phyloP scores from a whole-genome alignment of 768 basidiomycete genomes.

The Boletus rubropictus region DNA sequence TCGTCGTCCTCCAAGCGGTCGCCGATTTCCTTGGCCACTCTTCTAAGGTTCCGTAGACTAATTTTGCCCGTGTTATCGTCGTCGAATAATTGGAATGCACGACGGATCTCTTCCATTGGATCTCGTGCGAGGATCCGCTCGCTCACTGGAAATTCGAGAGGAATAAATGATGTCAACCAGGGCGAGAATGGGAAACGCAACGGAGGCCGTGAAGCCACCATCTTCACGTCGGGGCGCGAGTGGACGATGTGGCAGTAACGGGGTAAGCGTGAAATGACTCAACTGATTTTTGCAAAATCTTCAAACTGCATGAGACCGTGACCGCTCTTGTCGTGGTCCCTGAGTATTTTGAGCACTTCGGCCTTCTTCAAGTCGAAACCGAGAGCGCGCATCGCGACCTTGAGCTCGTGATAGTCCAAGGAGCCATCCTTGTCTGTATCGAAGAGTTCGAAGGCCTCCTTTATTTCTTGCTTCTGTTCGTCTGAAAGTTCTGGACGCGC shows the following conservation, averaged over 20 bases:
- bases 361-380: constrained; percentile 99
- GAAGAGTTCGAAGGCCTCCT: constrained; percentile 98
- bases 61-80: constrained; percentile 96
- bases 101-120: constrained; percentile 92
- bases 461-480: constrained; percentile 92
- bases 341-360: constrained; percentile 89
- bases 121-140: constrained; percentile 90
- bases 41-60: constrained; percentile 78
- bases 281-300: constrained; percentile 92
- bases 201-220: background rate
- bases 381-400: constrained; percentile 96
- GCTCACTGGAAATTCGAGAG: constrained; percentile 61
- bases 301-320: constrained; percentile 86
- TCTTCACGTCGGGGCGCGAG: constrained; percentile 4
- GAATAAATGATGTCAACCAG: constrained; percentile 6
- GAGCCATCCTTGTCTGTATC: constrained; percentile 97
- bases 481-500: constrained; percentile 78
- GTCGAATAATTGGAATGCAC: constrained; percentile 95
- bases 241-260: background rate
- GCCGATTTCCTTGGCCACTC: constrained; percentile 96
- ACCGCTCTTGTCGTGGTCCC: constrained; percentile 84
- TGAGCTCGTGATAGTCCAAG: constrained; percentile 97
- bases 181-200: background rate
- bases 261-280: constrained; percentile 28
- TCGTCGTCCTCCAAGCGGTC: constrained; percentile 95